Conservation (phyloP, 2,329 filamentous ascomycete genomes). For the Cercospora zeina region DNA sequence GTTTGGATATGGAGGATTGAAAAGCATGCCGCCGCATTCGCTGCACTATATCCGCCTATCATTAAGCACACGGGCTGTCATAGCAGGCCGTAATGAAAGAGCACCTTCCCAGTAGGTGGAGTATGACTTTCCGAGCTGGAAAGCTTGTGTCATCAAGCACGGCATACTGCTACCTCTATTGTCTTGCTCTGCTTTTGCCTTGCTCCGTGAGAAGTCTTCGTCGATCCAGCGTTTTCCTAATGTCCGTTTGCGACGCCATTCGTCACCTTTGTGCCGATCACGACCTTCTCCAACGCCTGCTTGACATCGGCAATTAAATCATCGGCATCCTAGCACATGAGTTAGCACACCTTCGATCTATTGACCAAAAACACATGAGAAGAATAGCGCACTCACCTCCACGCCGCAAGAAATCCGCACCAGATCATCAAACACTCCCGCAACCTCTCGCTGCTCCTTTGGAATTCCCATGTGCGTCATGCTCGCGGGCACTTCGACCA, state of each 20-base stretch:
- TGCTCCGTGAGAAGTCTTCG: neutral
- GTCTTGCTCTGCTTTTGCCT: slow-evolving; percentile 17
- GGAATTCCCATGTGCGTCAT: slow-evolving; percentile 99
- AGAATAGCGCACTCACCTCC: slow-evolving; percentile 50
- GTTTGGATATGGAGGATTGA: slow-evolving; percentile 38
- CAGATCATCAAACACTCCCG: slow-evolving; percentile 92
- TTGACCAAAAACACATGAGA: neutral
- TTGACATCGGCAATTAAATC: slow-evolving; percentile 81
- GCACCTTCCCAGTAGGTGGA: neutral
- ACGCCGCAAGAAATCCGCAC: slow-evolving; percentile 92
- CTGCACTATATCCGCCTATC: neutral
- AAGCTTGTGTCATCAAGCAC: neutral
- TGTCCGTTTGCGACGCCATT: slow-evolving; percentile 41
- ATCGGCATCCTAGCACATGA: slow-evolving; percentile 64
- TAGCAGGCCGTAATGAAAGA: neutral
- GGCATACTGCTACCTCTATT: slow-evolving; percentile 11
- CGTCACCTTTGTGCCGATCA: slow-evolving; percentile 53
- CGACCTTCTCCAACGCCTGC: slow-evolving; percentile 77
- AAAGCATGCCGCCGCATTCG: slow-evolving; percentile 13
- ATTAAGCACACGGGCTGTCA: neutral
- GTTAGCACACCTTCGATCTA: neutral
- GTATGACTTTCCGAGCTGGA: neutral
- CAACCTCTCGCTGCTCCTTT: slow-evolving; percentile 81
- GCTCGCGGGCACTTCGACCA: slow-evolving; percentile 87
- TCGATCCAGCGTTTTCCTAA: neutral